Conservation (phyloP, 2,329 filamentous ascomycete species). For the Aspergillus aculeatus region DNA sequence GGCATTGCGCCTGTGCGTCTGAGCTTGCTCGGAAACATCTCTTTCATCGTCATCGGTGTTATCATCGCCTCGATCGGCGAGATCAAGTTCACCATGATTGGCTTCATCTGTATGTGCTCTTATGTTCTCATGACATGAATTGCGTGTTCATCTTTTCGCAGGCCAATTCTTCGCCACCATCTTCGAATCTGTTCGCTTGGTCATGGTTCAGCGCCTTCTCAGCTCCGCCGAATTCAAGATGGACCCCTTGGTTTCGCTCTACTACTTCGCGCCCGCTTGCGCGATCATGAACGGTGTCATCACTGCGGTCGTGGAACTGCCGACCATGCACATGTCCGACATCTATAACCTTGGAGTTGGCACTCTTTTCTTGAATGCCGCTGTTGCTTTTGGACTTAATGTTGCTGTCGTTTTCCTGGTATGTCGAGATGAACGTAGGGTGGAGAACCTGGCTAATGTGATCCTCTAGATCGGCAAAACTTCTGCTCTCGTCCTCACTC, state of each 20-base stretch:
- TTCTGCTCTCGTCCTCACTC: slow-evolving; percentile 75
- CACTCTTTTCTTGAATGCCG: slow-evolving; percentile 67
- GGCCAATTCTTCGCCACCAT: slow-evolving; percentile 72
- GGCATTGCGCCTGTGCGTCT: slow-evolving; percentile 78
- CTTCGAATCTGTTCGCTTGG: slow-evolving; percentile 74
- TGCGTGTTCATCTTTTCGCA: slow-evolving; percentile 58
- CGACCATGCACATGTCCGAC: slow-evolving; percentile 68
- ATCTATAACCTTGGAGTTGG: slow-evolving; percentile 65
- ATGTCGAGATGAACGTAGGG: slow-evolving; percentile 35
- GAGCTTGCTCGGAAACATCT: slow-evolving; percentile 85
- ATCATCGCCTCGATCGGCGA: slow-evolving; percentile 91
- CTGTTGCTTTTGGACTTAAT: slow-evolving; percentile 74
- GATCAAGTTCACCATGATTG: slow-evolving; percentile 73
- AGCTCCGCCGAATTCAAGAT: slow-evolving; percentile 75
- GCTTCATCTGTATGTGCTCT: slow-evolving; percentile 61
- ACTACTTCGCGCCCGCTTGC: slow-evolving; percentile 83
- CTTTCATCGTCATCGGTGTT: slow-evolving; percentile 89
- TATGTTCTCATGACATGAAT: slow-evolving; percentile 23
- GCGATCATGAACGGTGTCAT: slow-evolving; percentile 72
- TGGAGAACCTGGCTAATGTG: slow-evolving; percentile 10
- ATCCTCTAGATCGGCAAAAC: slow-evolving; percentile 73
- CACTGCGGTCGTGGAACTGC: slow-evolving; percentile 64
- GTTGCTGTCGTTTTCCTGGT: slow-evolving; percentile 78
- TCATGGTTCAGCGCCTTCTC: slow-evolving; percentile 79
- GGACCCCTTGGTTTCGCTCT: slow-evolving; percentile 81